Percentiles rank a stretch among this genome's conserved stretches.
Conservation (phyloP, 768 basidiomycete species). For the Neoboletus subvelutipes region DNA sequence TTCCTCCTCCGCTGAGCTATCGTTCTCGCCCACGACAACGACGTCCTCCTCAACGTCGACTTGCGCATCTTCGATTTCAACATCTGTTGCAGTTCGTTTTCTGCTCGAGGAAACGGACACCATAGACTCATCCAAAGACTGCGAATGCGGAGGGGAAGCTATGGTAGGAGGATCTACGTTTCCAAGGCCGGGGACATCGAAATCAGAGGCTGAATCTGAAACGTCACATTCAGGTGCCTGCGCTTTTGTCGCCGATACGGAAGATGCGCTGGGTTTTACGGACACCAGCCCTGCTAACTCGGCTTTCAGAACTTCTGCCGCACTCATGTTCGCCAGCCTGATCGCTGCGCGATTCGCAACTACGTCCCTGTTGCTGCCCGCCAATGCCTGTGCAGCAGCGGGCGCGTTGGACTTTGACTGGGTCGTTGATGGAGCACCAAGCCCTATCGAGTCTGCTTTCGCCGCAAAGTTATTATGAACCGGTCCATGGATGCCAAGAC, state of each 20-base stretch:
- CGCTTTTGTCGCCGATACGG: slow-evolving; percentile 30
- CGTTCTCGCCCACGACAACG: slow-evolving; percentile 34
- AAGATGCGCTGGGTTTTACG: slow-evolving; percentile 36
- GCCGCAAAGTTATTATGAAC: slow-evolving; percentile 65
- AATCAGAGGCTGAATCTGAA: slow-evolving; percentile 33
- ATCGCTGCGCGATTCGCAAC: slow-evolving; percentile 89
- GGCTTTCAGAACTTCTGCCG: slow-evolving; percentile 90
- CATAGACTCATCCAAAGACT: slow-evolving; percentile 22
- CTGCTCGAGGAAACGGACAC: slow-evolving; percentile 24
- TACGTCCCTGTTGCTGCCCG: slow-evolving; percentile 86
- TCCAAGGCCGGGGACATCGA: slow-evolving; percentile 36
- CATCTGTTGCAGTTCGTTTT: slow-evolving; percentile 48
- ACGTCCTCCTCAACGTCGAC: slow-evolving; percentile 28
- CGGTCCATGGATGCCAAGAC: slow-evolving; percentile 30
- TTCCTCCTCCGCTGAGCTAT: slow-evolving; percentile 47
- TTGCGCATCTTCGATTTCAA: slow-evolving; percentile 42
- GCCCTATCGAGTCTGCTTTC: slow-evolving; percentile 74
- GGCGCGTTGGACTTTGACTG: slow-evolving; percentile 59
- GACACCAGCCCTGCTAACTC: slow-evolving; percentile 65
- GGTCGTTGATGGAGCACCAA: slow-evolving; percentile 60
- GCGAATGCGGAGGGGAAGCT: slow-evolving; percentile 12
- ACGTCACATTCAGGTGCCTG: slow-evolving; percentile 30
- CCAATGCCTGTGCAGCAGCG: slow-evolving; percentile 68
- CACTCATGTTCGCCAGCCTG: slow-evolving; percentile 95
- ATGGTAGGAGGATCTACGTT: slow-evolving; percentile 23